Base-by-base conservation (phyloP, 2,329 filamentous ascomycete genomes). In the Hortaea werneckii region DNA sequence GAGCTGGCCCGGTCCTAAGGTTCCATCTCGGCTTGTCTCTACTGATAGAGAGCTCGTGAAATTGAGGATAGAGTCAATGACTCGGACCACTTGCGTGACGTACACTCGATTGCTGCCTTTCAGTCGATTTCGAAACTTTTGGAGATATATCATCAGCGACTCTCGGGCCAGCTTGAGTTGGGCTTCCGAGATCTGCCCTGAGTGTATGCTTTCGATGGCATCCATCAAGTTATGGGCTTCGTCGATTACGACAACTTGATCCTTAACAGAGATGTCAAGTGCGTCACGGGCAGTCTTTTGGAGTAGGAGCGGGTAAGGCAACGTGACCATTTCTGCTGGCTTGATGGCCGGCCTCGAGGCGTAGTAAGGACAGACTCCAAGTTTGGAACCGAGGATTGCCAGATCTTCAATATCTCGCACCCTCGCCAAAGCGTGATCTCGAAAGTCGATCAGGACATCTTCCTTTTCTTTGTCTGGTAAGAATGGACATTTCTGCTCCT, bases 151-250 rank as follows among this genome's bases (percentile, higher is more conserved):
- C 0, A 82, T 83, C 1, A 98, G 72, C 66, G 94, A 88, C 41
- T 75, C 74, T 44, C 86, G 77, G 2, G 84, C 86, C 48, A 77
- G 75, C 42, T 78, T 78, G 12, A 96, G 70, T 51, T 95, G 88
- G 27, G 70, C 70, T 4, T 94, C 69, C 2, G 78, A 79, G 13
- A 96, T 75, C 32, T 85, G 79, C 0, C 87, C 79, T 0, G 89
- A 89, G 62, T 95, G 82, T 30, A 95, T 92, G 40, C 82, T 83
- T 11, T 87, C 79, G 40, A 98, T 87, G 0, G 90, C 88, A 63
- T 95, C 89, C 83, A 95, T 95, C 43, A 98, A 78, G 60, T 98
- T 98, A 63, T 98, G 92, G 0, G 92, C 92, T 69, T 98, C 92
- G 55, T 98, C 92, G 41, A 98, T 86, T 27, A 98, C 85, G n/a